Base-by-base conservation (phyloP, 169 alveolate genomes). In the Plasmodium reichenowi region DNA sequence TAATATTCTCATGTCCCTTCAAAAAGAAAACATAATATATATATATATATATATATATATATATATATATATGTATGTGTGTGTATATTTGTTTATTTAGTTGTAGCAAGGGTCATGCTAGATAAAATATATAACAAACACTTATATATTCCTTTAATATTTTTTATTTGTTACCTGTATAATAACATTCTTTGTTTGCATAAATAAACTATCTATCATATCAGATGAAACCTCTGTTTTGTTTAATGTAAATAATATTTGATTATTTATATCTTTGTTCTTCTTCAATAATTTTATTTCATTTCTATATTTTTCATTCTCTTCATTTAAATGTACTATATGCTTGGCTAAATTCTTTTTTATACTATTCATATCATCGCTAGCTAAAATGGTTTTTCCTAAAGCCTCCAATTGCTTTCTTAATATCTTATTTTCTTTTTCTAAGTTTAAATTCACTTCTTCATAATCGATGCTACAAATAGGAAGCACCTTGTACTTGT, bases 131-230 rank as follows among this genome's bases (percentile, higher is more conserved):
- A 10, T 20, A 20, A 4, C 32, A 17, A 12, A 15, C 9, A 29
- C 68, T 9, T 4, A 60, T 32, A 32, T 32, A 3, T 5, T 32
- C 0, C 7, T 32, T 32, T 32, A 32, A 32, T 32, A 32, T 32
- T 32, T 32, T 17, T 13, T n/a, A 20, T 10, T 5, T 9, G 58
- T 8, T 62, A 78, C 89, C 76, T 78, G 71, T 29, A 78, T 66
- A 7, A 78, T 70, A 2, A 78, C 59, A 45, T 78, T 78, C 48
- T 78, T 78, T 6, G 89, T 78, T 32, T 78, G 89, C 76, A 78
- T 64, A 58, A 78, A 78, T 8, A 78, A 59, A 22, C 89, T 78
- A 58, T 78, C 89, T 43, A 78, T 59, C 38, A 76, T 76, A 78
- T 78, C 89, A 10, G 63, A 64, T 12, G 89, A 78, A 47, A 78